These are phyloP conservation scores for Sugiyamaella valdiviana DNA, from an alignment of 805 yeast genomes.

Conservation along the genomic window DNA sequence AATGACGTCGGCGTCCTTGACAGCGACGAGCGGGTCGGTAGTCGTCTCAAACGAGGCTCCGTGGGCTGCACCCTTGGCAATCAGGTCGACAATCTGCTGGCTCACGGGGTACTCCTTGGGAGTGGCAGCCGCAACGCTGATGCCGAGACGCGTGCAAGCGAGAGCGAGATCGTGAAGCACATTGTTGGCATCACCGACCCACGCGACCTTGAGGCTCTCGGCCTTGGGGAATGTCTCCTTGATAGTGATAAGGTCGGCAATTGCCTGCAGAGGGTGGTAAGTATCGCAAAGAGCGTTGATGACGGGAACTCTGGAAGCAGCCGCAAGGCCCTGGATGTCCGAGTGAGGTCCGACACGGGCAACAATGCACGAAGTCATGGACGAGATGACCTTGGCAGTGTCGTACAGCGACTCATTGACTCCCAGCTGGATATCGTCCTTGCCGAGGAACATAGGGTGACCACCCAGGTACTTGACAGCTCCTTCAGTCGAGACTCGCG, in stretches of 20 bases:
- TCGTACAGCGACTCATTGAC: slow-evolving; percentile 89
- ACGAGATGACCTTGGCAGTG: slow-evolving; percentile 80
- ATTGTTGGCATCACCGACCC: slow-evolving; percentile 97
- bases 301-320: slow-evolving; percentile 81
- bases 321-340: slow-evolving; percentile 71
- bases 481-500: slow-evolving; percentile 90
- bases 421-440: slow-evolving; percentile 93
- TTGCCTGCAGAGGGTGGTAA: slow-evolving; percentile 93
- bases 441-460: slow-evolving; percentile 93
- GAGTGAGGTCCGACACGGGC: slow-evolving; percentile 89
- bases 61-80: slow-evolving; percentile 46
- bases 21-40: slow-evolving; percentile 71
- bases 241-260: slow-evolving; percentile 83
- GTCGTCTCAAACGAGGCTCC: slow-evolving; percentile 44
- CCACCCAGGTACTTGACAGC: slow-evolving; percentile 92
- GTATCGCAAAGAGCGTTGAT: slow-evolving; percentile 90
- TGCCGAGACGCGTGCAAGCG: slow-evolving; percentile 80
- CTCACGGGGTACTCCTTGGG: slow-evolving; percentile 70
- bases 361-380: slow-evolving; percentile 94
- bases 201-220: slow-evolving; percentile 64
- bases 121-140: slow-evolving; percentile 75
- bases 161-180: slow-evolving; percentile 90
- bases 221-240: slow-evolving; percentile 60
- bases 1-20: slow-evolving; percentile 66
- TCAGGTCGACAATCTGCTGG: slow-evolving; percentile 45